phyloP scores from a whole-genome alignment of 768 basidiomycete genomes.

The Lactifluus rugatus region DNA sequence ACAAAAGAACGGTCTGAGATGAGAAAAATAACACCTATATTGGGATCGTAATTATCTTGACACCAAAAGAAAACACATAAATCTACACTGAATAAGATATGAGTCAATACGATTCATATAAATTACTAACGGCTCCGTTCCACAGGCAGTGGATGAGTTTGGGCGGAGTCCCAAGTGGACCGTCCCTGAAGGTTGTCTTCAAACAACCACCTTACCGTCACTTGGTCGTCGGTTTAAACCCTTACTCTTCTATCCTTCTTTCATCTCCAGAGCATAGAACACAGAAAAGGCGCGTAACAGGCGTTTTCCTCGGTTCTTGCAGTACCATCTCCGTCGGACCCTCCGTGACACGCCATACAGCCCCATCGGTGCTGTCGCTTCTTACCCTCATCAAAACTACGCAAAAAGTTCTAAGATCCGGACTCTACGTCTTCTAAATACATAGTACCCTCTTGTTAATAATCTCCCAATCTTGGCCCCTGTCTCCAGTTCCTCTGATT shows the following conservation, averaged over 20 bases:
- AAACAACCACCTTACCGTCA: conserved; percentile 18
- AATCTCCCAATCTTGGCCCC: neutral
- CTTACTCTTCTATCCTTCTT: neutral
- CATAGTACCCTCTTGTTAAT: conserved; percentile 1
- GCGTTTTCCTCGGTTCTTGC: neutral
- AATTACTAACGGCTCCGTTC: neutral
- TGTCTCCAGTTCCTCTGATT: neutral
- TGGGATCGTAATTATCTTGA: neutral
- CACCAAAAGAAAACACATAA: neutral
- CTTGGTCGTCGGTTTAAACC: conserved; percentile 2
- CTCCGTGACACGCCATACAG: neutral
- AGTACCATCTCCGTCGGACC: neutral
- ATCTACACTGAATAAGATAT: neutral
- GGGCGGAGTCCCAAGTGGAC: conserved; percentile 16
- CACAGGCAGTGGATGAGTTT: conserved; percentile 2
- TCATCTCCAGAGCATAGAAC: conserved; percentile 5
- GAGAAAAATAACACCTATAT: neutral
- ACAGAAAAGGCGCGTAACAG: neutral
- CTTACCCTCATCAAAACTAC: conserved; percentile 8
- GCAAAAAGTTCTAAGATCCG: conserved; percentile 8
- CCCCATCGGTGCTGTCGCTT: conserved; percentile 2
- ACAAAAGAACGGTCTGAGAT: neutral
- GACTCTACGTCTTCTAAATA: conserved; percentile 3
- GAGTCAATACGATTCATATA: neutral
- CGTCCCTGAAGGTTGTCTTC: conserved; percentile 12